A percentile compares a stretch with the other conserved stretches of the same genome.
These are phyloP conservation scores for Alternaria hordeiaustralica DNA, from an alignment of 2,329 filamentous ascomycete species.

Conservation along the genomic window DNA sequence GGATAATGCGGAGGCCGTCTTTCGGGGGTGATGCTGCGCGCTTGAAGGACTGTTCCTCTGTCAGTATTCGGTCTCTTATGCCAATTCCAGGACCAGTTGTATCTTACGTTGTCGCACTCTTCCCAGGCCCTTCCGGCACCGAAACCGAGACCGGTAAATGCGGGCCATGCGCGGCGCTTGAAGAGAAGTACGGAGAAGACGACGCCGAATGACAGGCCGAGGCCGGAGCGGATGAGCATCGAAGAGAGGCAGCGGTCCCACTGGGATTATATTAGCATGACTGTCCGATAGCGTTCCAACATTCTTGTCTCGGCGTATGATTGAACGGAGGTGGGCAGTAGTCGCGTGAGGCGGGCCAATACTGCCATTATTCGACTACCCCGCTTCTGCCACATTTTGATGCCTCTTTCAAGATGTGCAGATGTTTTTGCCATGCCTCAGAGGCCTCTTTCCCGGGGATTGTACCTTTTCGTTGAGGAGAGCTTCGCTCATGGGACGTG, in stretches of 20 bases:
- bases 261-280: constrained; percentile 58
- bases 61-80: constrained; percentile 4
- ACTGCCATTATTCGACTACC: background rate
- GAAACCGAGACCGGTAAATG: constrained; percentile 92
- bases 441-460: background rate
- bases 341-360: constrained; percentile 18
- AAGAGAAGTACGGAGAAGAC: constrained; percentile 98
- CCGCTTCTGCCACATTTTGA: background rate
- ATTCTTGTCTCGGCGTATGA: constrained; percentile 2
- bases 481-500: constrained; percentile 90
- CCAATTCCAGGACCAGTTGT: constrained; percentile 27
- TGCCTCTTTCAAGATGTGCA: background rate
- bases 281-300: background rate
- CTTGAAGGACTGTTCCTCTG: constrained; percentile 57
- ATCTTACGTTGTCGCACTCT: constrained; percentile 82
- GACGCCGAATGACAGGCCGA: constrained; percentile 96
- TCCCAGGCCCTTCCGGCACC: constrained; percentile 97
- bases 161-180: constrained; percentile 97
- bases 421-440: background rate
- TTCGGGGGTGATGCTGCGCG: constrained; percentile 55
- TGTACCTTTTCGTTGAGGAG: constrained; percentile 98
- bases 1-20: constrained; percentile 57
- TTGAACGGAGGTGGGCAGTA: background rate
- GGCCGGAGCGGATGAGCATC: constrained; percentile 92
- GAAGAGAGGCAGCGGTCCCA: constrained; percentile 99